Evolutionary conservation across 208 protist genomes (phyloP).

Genomic region (Angomonas desouzai): DNA sequence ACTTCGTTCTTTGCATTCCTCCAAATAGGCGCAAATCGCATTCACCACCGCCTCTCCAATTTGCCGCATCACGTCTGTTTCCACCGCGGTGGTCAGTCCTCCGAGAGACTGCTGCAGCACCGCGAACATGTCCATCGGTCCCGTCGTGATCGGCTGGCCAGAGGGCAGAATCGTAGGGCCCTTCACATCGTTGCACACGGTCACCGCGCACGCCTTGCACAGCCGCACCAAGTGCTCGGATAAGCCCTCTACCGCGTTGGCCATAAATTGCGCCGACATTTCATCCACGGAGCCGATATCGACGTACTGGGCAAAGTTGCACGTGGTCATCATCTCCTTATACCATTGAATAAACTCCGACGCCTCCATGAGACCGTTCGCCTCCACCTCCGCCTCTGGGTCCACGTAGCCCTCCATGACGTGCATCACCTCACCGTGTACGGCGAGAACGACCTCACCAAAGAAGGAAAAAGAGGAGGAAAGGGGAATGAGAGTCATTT

Average conservation of each 20-base stretch:
- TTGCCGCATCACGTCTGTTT: conserved; percentile 65
- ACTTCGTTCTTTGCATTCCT: conserved; percentile 66
- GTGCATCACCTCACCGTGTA: conserved; percentile 74
- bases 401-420: conserved; percentile 63
- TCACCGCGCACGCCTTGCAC: conserved; percentile 71
- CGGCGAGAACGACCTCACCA: conserved; percentile 50
- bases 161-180: conserved; percentile 48
- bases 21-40: conserved; percentile 70
- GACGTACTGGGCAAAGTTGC: conserved; percentile 62
- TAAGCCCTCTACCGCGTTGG: conserved; percentile 64
- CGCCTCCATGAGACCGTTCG: conserved; percentile 72
- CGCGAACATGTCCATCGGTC: conserved; percentile 83
- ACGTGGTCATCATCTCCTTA: conserved; percentile 62
- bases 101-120: conserved; percentile 81
- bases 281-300: conserved; percentile 54
- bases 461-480: conserved; percentile 80
- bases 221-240: conserved; percentile 70
- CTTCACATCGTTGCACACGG: conserved; percentile 47
- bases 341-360: conserved; percentile 86
- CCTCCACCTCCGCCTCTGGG: conserved; percentile 45
- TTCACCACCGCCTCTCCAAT: conserved; percentile 75
- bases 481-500: conserved; percentile 77
- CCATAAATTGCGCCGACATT: conserved; percentile 67
- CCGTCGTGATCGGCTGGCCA: conserved; percentile 68
- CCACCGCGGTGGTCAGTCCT: conserved; percentile 62